A percentile compares a stretch with the other conserved stretches of the same genome.
Conservation (phyloP, 1,139 yeast species). For the Geotrichum fermentans region DNA sequence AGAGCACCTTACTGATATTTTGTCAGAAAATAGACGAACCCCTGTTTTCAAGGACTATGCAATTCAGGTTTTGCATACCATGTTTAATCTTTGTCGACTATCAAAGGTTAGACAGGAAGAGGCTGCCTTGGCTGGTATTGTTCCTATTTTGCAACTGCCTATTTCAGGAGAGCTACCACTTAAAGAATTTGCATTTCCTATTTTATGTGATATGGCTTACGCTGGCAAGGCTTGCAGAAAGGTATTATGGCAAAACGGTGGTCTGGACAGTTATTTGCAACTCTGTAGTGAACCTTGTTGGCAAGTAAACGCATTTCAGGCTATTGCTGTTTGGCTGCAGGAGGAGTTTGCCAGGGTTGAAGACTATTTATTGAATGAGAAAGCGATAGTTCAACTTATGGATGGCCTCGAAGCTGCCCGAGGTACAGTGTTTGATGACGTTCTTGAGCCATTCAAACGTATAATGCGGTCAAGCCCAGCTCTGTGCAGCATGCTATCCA, state of each 20-base stretch:
- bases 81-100: conserved; percentile 53
- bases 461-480: conserved; percentile 25
- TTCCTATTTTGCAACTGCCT: conserved; percentile 49
- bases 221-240: conserved; percentile 43
- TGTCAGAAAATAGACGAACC: conserved; percentile 23
- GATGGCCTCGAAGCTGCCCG: conserved; percentile 25
- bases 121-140: conserved; percentile 50
- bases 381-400: conserved; percentile 22
- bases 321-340: conserved; percentile 42
- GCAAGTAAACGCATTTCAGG: conserved; percentile 65
- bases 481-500: conserved; percentile 22
- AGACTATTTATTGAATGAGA: conserved; percentile 23
- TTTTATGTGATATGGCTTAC: conserved; percentile 58
- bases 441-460: conserved; percentile 27
- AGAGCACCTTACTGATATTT: conserved; percentile 31
- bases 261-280: conserved; percentile 46
- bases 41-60: conserved; percentile 24
- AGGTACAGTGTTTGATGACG: conserved; percentile 26
- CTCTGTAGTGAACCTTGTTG: conserved; percentile 58
- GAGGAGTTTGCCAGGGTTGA: conserved; percentile 34
- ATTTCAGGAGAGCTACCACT: conserved; percentile 48
- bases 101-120: conserved; percentile 51
- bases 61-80: conserved; percentile 36
- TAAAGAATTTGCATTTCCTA: conserved; percentile 58
- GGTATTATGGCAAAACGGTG: conserved; percentile 41